Conservation (phyloP, 495 filamentous ascomycete species). For the Xylaria flabelliformis region DNA sequence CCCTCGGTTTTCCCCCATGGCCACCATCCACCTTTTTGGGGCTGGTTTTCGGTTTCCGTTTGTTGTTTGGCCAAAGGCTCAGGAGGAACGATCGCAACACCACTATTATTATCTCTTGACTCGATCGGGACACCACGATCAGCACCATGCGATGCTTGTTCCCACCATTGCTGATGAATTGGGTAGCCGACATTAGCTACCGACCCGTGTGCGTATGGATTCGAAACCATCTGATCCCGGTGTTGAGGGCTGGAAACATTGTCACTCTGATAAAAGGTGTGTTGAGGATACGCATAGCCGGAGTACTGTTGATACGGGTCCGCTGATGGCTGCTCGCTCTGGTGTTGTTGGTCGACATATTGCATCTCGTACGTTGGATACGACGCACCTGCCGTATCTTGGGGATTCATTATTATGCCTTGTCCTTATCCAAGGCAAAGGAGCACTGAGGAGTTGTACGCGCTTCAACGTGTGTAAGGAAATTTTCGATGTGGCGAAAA, state of each 20-base stretch:
- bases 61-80: background rate
- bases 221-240: background rate
- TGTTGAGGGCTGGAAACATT: background rate
- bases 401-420: constrained; percentile 34
- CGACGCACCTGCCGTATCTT: background rate
- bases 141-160: background rate
- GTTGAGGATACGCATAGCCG: background rate
- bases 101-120: background rate
- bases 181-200: background rate
- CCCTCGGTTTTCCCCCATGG: background rate
- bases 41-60: background rate
- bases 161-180: constrained; percentile 1
- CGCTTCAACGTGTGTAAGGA: background rate
- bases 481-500: background rate
- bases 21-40: background rate
- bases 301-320: background rate
- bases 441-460: background rate
- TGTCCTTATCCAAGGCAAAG: background rate
- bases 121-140: background rate
- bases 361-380: constrained; percentile 13
- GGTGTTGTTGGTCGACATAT: constrained; percentile 10
- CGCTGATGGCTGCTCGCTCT: background rate
- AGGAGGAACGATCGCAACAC: background rate
- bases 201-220: background rate
- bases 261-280: background rate